Percentiles rank a stretch among this genome's conserved stretches.
Evolutionary conservation across 2,329 filamentous ascomycete species (phyloP).

Genomic region (Purpureocillium lavendulum): DNA sequence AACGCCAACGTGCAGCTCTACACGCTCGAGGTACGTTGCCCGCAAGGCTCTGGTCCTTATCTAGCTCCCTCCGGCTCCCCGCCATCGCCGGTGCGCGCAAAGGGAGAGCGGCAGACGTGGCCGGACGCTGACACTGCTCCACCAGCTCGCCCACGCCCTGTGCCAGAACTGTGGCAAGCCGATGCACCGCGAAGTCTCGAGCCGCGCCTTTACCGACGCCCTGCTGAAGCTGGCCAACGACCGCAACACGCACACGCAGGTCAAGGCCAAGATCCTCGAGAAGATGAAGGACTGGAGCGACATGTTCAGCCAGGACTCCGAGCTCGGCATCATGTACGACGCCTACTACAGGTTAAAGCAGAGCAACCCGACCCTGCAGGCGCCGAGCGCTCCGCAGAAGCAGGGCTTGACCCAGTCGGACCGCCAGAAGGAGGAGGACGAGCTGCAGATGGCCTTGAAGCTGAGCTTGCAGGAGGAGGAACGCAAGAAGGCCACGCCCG

Average conservation of each 20-base stretch:
- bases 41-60: too few relatives aligned
- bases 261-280: conserved; percentile 95
- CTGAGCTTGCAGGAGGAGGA: conserved; percentile 87
- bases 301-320: conserved; percentile 84
- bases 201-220: conserved; percentile 88
- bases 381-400: conserved; percentile 90
- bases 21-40: conserved; percentile 72
- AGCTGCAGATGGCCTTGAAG: conserved; percentile 90
- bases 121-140: conserved; percentile 1
- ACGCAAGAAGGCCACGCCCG: conserved; percentile 41
- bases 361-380: conserved; percentile 78
- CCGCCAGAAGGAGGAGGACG: conserved; percentile 91
- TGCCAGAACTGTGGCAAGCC: conserved; percentile 84
- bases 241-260: conserved; percentile 90
- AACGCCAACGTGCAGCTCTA: conserved; percentile 97
- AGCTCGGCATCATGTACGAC: conserved; percentile 95
- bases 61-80: too few relatives aligned
- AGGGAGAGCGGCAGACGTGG: too few relatives aligned
- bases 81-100: too few relatives aligned
- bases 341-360: conserved; percentile 82
- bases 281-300: conserved; percentile 94
- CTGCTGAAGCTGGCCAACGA: conserved; percentile 85
- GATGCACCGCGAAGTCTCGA: conserved; percentile 84
- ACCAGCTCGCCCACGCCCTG: conserved; percentile 75
- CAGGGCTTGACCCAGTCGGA: conserved; percentile 83